Evolutionary conservation across 2,329 filamentous ascomycete species (phyloP).

Genomic region (Cytospora paraplurivora): DNA sequence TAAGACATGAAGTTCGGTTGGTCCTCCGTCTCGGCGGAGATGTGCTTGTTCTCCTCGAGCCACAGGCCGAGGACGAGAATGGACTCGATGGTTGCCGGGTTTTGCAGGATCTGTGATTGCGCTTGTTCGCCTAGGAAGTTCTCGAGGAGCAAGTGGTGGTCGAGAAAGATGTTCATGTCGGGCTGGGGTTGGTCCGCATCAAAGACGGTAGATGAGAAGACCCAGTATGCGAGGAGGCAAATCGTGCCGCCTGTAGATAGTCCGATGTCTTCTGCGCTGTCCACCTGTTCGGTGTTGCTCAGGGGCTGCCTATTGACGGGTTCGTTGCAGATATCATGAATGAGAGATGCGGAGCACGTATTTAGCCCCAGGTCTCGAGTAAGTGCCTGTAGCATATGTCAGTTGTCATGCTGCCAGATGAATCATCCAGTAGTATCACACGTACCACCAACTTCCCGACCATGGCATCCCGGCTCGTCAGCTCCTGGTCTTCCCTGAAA

Average conservation of each 20-base stretch:
- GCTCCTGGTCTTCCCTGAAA: constrained; percentile 64
- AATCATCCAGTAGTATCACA: constrained; percentile 28
- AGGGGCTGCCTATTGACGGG: constrained; percentile 50
- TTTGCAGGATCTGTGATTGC: constrained; percentile 49
- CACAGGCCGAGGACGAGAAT: constrained; percentile 62
- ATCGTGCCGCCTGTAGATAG: constrained; percentile 62
- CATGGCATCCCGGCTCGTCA: constrained; percentile 64
- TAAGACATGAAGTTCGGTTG: constrained; percentile 56
- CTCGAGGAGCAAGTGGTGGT: constrained; percentile 57
- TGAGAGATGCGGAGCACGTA: constrained; percentile 47
- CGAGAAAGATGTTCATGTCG: constrained; percentile 60
- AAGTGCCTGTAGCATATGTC: constrained; percentile 51
- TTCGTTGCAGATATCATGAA: constrained; percentile 48
- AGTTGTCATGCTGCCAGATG: constrained; percentile 19
- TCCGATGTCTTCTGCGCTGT: constrained; percentile 51
- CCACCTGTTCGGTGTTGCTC: constrained; percentile 35
- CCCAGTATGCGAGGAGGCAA: constrained; percentile 62
- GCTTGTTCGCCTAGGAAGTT: constrained; percentile 56
- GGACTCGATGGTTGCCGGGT: constrained; percentile 60
- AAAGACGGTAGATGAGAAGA: constrained; percentile 65
- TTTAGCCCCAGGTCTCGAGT: constrained; percentile 63
- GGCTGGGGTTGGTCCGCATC: constrained; percentile 56
- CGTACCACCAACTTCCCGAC: constrained; percentile 72
- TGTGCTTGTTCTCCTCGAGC: constrained; percentile 54
- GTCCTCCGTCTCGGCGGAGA: constrained; percentile 38